Evolutionary conservation across 2,329 filamentous ascomycete species (phyloP).

Genomic region (Metarhizium robertsii): DNA sequence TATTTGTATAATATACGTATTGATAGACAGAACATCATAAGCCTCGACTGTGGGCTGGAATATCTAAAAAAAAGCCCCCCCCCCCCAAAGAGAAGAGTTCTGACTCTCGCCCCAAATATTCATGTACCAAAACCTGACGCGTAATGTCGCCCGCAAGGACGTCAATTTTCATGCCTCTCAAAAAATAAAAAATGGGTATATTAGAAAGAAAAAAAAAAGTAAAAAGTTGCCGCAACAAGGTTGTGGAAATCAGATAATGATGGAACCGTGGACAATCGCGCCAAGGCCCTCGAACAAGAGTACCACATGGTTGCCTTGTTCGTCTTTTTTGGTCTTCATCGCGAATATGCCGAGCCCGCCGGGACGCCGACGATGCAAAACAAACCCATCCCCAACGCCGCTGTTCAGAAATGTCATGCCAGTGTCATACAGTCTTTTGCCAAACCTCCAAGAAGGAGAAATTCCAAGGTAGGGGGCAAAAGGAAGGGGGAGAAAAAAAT

Average conservation of each 20-base stretch:
- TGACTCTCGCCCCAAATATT: neutral
- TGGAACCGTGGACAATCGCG: neutral
- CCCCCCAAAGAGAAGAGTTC: neutral
- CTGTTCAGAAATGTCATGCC: constrained; percentile 2
- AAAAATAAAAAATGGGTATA: constrained; percentile 10
- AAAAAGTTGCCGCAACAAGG: neutral
- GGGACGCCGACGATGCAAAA: constrained; percentile 4
- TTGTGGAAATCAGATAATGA: neutral
- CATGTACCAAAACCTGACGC: too few species aligned
- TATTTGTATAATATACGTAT: neutral
- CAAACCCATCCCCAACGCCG: constrained; percentile 7
- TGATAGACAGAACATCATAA: neutral
- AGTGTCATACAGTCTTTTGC: constrained; percentile 3
- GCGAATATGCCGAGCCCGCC: neutral
- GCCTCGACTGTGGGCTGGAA: neutral
- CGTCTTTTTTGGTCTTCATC: neutral
- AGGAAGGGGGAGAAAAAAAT: neutral
- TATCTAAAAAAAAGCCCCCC: neutral
- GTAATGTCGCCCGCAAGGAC: neutral
- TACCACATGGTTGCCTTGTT: neutral
- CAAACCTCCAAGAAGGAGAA: neutral
- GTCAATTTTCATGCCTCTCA: neutral
- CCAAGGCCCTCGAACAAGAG: neutral
- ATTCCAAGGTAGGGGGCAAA: neutral
- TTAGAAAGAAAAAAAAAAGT: neutral